These are phyloP conservation scores for Phellinidium pouzarii DNA, from an alignment of 1,284 basidiomycete species.

Conservation along the genomic window DNA sequence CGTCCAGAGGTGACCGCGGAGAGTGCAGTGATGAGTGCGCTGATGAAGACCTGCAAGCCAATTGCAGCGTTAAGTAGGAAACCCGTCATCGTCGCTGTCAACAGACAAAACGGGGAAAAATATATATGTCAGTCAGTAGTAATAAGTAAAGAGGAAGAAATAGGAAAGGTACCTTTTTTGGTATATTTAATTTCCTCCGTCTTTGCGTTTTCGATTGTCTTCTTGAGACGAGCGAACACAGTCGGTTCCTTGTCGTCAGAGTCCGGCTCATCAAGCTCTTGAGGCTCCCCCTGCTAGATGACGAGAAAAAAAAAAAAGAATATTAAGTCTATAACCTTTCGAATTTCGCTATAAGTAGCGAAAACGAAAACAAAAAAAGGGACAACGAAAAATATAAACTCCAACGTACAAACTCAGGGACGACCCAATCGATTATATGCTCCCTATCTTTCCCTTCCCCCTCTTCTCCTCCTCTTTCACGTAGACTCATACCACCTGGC, in stretches of 20 bases:
- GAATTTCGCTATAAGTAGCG: too few species aligned
- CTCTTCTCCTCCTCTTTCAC: too few species aligned
- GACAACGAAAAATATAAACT: too few species aligned
- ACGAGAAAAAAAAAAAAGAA: too few species aligned
- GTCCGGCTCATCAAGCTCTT: not conserved
- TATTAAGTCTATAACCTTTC: too few species aligned
- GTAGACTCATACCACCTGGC: not conserved
- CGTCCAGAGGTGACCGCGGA: conserved; percentile 41
- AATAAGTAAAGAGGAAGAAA: not conserved
- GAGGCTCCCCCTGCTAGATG: too few species aligned
- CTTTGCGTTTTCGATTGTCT: conserved; percentile 28
- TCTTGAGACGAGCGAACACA: conserved; percentile 28
- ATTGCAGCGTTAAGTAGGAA: conserved; percentile 49
- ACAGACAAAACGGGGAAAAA: not conserved
- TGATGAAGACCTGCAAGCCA: conserved; percentile 52
- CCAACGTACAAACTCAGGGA: too few species aligned
- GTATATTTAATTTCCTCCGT: conserved; percentile 22
- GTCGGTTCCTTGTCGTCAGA: conserved; percentile 15
- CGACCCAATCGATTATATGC: too few species aligned
- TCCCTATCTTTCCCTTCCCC: too few species aligned
- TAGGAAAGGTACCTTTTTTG: conserved; percentile 15
- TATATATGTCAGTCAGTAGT: not conserved
- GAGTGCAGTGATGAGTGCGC: conserved; percentile 60
- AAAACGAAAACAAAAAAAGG: too few species aligned
- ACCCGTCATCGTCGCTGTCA: conserved; percentile 40